Base-by-base conservation (phyloP, 106 monocot species). In the Chionographis japonica region DNA sequence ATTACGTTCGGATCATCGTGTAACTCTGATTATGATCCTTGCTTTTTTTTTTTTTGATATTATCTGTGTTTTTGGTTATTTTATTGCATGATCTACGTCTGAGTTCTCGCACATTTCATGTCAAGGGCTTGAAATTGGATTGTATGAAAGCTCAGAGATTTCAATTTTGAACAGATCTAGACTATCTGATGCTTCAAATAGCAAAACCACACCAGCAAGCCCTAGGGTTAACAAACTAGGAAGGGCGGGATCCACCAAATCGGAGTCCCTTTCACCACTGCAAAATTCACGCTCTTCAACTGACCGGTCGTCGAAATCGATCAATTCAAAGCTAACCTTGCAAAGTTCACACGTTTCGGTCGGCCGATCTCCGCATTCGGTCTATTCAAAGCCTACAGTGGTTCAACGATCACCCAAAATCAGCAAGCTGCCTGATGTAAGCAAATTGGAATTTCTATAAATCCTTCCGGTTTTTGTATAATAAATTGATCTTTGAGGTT, bases 371-470 rank as follows among this genome's bases (percentile, higher is more conserved):
- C 38, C 16, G 16, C 60, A 61, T 14, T 81, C 81, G 3, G 46
- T 46, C 0, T 0, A 2, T 46, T 46, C 46, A 3, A 83, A 83
- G 73, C 72, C 75, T 18, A 19, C 49, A 0, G 9, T 13, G 3
- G 79, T 72, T 2, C 87, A 61, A 19, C 75, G 76, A 35, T 36
- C 66, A 1, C 50, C 78, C 2, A 78, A 71, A 56, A 19, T 15
- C 38, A 74, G 15, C 20, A 71, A 71, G 10, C 27, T 75, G 40
- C 62, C 70, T 3, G 80, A 88, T 72, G 83, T 81, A 81, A 75
- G 80, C 6, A 53, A 36, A 16, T 38, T 14, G 1, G 9, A 4
- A 18, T 11, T 6, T 3, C 37, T 2, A 19, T 50, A n/a, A 35
- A 8, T 56, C 61, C 6, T 54, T 20, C 8, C 37, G 10, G 4